Conservation (phyloP, 352 stramenopile species). For the Phytophthora pini region DNA sequence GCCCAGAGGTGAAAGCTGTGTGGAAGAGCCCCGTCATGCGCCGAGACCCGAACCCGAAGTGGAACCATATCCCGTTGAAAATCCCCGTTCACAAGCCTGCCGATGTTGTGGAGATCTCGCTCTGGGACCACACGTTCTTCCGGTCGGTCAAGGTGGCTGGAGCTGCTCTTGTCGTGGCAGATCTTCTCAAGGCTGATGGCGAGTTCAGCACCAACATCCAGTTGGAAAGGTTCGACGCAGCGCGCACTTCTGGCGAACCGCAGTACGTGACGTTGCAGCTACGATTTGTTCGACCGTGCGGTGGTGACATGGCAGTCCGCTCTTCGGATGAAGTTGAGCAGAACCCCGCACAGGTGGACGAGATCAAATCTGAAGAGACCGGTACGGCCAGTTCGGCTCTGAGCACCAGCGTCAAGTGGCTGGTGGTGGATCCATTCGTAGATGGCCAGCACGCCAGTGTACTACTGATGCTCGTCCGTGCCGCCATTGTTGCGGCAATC, state of each 20-base stretch:
- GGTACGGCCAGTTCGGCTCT: slow-evolving; percentile 6
- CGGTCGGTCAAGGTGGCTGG: slow-evolving; percentile 65
- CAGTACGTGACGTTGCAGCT: slow-evolving; percentile 49
- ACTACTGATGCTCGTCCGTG: slow-evolving; percentile 49
- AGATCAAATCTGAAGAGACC: slow-evolving; percentile 14
- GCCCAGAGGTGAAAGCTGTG: slow-evolving; percentile 25
- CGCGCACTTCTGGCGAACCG: slow-evolving; percentile 27
- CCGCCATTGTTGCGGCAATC: slow-evolving; percentile 39
- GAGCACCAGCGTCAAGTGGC: slow-evolving; percentile 35
- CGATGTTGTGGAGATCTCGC: slow-evolving; percentile 61
- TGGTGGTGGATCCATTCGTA: slow-evolving; percentile 37
- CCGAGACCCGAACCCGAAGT: slow-evolving; percentile 49
- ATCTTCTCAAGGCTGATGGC: slow-evolving; percentile 49
- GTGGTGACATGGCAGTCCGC: slow-evolving; percentile 23
- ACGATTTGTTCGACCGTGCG: slow-evolving; percentile 32
- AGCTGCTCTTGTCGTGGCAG: slow-evolving; percentile 45
- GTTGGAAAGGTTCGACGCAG: slow-evolving; percentile 52
- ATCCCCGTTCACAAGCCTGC: slow-evolving; percentile 39
- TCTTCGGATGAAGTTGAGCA: slow-evolving; percentile 36
- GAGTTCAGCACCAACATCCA: slow-evolving; percentile 54
- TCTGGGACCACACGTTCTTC: slow-evolving; percentile 76
- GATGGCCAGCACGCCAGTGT: slow-evolving; percentile 31
- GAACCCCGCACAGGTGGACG: slow-evolving; percentile 9
- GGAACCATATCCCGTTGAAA: slow-evolving; percentile 48
- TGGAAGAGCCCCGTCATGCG: slow-evolving; percentile 61